Base-by-base conservation (phyloP, 371 early-diverging fungal genomes). In the Mortierella sp. region DNA sequence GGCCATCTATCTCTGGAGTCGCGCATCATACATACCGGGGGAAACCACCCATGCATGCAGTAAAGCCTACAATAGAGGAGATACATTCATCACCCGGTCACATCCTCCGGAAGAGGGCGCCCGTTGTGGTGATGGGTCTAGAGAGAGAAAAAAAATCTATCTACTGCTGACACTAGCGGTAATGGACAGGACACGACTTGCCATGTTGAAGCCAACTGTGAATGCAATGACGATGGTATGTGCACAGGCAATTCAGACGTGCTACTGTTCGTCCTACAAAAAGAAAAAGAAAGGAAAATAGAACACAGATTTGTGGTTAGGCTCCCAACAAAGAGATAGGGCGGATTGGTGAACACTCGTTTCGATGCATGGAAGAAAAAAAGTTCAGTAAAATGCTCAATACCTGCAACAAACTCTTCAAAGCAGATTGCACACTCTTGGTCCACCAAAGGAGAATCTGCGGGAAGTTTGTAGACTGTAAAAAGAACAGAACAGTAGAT, bases 341-440 rank as follows among this genome's bases (percentile, higher is more conserved):
- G 25, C 25, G 6, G 43, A 45, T 43, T 2, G 47, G 37, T 37
- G 18, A 15, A 4, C 30, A 57, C 21, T n/a, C 53, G 37, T 56
- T 28, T 5, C 16, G 26, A 55, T 15, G 5, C 37, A 64, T 23
- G 12, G 21, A 23, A 30, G 15, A 3, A n/a, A 16, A 63, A 1
- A 72, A 15, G 37, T 26, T 12, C 6, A 26, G 21, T 19, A 25
- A 2, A 12, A 18, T 69, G 65, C 60, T 66, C 50, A 60, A 57
- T 77, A 89, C 91, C 90, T 73, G 84, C 71, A 62, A 81, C 85
- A 84, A 94, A 95, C 75, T 96, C 97, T 57, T 95, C 95, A 83
- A 96, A 93, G 84, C 97, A 96, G 59, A 96, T 96, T 1, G 93
- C 87, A 70, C 97, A 96, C 80, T 96, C 97, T 71, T 88, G 89